A percentile compares a stretch with the other conserved stretches of the same genome.
Conservation (phyloP, 768 basidiomycete genomes). For the Termitomyces sp. region DNA sequence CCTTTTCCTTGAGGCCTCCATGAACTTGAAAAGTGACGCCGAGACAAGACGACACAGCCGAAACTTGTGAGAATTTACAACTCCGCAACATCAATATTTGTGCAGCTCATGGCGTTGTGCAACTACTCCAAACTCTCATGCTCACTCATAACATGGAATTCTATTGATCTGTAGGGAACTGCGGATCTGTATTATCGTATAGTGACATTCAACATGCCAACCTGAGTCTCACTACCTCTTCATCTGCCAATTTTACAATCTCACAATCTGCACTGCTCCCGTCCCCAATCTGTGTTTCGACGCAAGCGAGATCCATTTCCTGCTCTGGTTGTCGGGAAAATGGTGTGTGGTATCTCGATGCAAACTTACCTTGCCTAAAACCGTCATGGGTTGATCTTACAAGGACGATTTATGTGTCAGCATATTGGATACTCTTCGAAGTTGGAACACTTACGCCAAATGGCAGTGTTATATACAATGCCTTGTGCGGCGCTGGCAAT, state of each 20-base stretch:
- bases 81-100: conserved; percentile 26
- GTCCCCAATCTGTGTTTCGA: conserved; percentile 91
- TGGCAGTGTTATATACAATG: conserved; percentile 74
- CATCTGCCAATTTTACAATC: conserved; percentile 50
- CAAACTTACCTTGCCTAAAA: conserved; percentile 59
- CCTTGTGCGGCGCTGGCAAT: conserved; percentile 79
- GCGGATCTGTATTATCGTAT: no score
- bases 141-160: no score
- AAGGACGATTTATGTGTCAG: conserved; percentile 7
- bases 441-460: conserved; percentile 80
- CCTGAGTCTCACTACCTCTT: conserved; percentile 30
- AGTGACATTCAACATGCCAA: conserved; percentile 15
- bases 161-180: no score
- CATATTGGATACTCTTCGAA: background rate
- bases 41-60: conserved; percentile 9
- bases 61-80: conserved; percentile 29
- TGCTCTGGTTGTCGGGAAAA: conserved; percentile 23
- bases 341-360: conserved; percentile 1
- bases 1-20: conserved; percentile 49
- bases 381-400: conserved; percentile 91
- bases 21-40: conserved; percentile 36
- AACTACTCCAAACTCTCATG: no score
- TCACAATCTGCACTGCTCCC: conserved; percentile 83
- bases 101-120: no score
- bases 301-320: conserved; percentile 80